These are phyloP conservation scores for Puccinia triticina DNA, from an alignment of 1,284 basidiomycete genomes.

Conservation along the genomic window DNA sequence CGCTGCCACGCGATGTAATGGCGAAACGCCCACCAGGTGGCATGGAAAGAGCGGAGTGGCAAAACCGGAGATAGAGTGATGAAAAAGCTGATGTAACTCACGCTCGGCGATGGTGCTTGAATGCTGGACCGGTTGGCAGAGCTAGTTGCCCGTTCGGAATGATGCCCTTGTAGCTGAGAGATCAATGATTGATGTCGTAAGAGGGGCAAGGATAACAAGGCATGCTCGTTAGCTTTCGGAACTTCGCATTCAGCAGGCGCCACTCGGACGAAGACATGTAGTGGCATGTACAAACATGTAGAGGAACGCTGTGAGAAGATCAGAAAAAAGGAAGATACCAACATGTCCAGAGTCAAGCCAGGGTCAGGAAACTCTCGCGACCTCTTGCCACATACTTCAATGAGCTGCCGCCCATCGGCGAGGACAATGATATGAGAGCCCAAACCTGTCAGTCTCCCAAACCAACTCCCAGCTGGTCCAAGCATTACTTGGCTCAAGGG, in stretches of 20 bases:
- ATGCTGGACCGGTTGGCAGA: slow-evolving; percentile 18
- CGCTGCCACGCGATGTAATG: slow-evolving; percentile 6
- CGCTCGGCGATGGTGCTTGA: slow-evolving; percentile 51
- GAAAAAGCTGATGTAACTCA: slow-evolving; percentile 29
- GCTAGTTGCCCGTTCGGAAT: slow-evolving; percentile 48
- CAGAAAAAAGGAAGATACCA: slow-evolving; percentile 9
- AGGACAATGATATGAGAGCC: slow-evolving; percentile 35
- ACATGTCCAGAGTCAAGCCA: slow-evolving; percentile 46
- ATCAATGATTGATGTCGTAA: background rate
- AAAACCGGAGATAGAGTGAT: slow-evolving; percentile 24
- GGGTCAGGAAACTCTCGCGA: slow-evolving; percentile 50
- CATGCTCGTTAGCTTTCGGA: background rate
- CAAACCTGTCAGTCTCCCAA: slow-evolving; percentile 33
- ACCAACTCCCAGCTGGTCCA: slow-evolving; percentile 49
- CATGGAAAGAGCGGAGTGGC: slow-evolving; percentile 2
- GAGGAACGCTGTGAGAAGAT: background rate
- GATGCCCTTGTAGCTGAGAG: slow-evolving; percentile 43
- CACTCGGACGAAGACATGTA: background rate
- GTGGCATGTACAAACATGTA: background rate
- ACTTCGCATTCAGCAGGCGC: background rate
- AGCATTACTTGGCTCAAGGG: slow-evolving; percentile 42
- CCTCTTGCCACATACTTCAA: slow-evolving; percentile 40
- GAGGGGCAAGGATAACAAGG: background rate
- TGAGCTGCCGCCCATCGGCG: slow-evolving; percentile 25
- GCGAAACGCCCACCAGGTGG: background rate